A percentile compares a stretch with the other conserved stretches of the same genome.
These are phyloP conservation scores for Ganoderma lingzhi DNA, from an alignment of 1,284 basidiomycete species.

Conservation along the genomic window DNA sequence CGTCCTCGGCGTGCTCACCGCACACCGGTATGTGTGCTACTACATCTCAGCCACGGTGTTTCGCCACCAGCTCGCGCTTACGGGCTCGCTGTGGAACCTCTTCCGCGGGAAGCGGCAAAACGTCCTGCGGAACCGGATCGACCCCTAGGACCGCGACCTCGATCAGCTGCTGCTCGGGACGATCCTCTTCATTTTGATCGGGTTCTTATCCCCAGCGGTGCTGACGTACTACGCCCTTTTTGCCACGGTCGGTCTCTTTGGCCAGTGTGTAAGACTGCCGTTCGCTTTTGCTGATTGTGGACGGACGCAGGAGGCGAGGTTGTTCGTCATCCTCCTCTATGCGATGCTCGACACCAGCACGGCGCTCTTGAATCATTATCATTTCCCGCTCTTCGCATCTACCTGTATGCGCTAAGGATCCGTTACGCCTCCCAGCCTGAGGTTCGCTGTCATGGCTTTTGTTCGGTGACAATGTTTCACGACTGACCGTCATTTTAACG, in stretches of 20 bases:
- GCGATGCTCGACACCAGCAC: slow-evolving; percentile 70
- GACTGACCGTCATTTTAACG: background rate
- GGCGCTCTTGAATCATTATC: slow-evolving; percentile 82
- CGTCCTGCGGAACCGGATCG: slow-evolving; percentile 81
- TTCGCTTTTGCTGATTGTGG: slow-evolving; percentile 24
- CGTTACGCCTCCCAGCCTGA: slow-evolving; percentile 74
- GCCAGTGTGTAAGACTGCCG: too few relatives aligned
- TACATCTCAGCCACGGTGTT: slow-evolving; percentile 71
- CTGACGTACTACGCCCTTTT: slow-evolving; percentile 88
- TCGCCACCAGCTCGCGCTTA: slow-evolving; percentile 65
- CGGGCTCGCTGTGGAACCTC: slow-evolving; percentile 88
- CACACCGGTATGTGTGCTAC: slow-evolving; percentile 82
- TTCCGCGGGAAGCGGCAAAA: slow-evolving; percentile 94
- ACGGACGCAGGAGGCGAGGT: slow-evolving; percentile 57
- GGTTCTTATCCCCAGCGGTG: slow-evolving; percentile 93
- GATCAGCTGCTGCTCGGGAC: slow-evolving; percentile 96
- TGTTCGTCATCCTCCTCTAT: slow-evolving; percentile 66
- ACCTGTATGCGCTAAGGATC: slow-evolving; percentile 88
- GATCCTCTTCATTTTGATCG: slow-evolving; percentile 91
- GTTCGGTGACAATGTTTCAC: background rate
- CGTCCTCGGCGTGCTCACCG: slow-evolving; percentile 68
- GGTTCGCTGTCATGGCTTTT: slow-evolving; percentile 46
- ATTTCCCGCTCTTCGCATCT: slow-evolving; percentile 85
- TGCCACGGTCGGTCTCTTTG: slow-evolving; percentile 61
- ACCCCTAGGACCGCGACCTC: slow-evolving; percentile 91